Evolutionary conservation across 768 basidiomycete genomes (phyloP).

Genomic region (Rhizopogon salebrosus): DNA sequence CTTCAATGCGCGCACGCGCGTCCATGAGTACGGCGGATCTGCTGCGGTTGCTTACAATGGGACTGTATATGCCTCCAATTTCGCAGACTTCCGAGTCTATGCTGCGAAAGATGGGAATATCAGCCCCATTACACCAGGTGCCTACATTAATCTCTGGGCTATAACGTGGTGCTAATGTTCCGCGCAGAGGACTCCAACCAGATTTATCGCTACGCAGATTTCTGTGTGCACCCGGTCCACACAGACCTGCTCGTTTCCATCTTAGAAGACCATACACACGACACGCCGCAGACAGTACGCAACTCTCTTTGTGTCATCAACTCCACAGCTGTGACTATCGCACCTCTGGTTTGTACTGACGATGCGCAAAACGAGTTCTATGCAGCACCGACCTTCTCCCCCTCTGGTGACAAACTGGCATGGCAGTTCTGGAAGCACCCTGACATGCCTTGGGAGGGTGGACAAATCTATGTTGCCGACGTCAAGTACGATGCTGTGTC

Average conservation of each 20-base stretch:
- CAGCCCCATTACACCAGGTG: constrained; percentile 54
- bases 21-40: constrained; percentile 67
- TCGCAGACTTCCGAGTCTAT: constrained; percentile 48
- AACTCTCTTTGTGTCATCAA: constrained; percentile 58
- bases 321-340: constrained; percentile 36
- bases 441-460: constrained; percentile 70
- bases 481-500: constrained; percentile 25
- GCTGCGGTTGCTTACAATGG: constrained; percentile 43
- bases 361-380: constrained; percentile 53
- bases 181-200: constrained; percentile 24
- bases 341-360: constrained; percentile 47
- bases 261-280: constrained; percentile 65
- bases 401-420: constrained; percentile 49
- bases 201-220: constrained; percentile 55
- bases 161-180: background rate
- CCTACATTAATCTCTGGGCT: background rate
- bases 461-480: constrained; percentile 49
- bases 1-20: constrained; percentile 49
- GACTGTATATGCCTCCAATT: constrained; percentile 53
- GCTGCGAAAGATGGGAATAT: constrained; percentile 26
- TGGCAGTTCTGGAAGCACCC: constrained; percentile 71
- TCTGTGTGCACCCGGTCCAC: constrained; percentile 50
- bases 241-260: constrained; percentile 54
- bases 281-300: constrained; percentile 29
- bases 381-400: constrained; percentile 51